phyloP scores from a whole-genome alignment of 768 basidiomycete genomes.

The Solioccasus polychromus region DNA sequence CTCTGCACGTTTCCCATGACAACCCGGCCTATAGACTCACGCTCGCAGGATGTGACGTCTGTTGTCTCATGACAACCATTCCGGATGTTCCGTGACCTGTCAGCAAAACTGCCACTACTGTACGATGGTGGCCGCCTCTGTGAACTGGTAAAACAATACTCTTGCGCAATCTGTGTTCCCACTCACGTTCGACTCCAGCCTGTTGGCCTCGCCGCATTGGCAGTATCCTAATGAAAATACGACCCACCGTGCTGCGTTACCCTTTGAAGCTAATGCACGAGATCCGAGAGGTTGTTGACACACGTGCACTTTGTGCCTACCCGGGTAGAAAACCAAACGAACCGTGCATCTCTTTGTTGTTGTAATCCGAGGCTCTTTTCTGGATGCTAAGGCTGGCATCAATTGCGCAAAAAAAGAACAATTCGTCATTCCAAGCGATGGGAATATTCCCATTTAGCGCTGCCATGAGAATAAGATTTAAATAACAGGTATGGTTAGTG shows the following conservation, averaged over 20 bases:
- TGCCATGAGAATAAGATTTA: constrained; percentile 13
- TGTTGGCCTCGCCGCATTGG: neutral
- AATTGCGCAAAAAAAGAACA: neutral
- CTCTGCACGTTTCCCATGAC: too few relatives aligned
- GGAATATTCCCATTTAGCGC: constrained; percentile 7
- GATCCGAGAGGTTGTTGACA: neutral
- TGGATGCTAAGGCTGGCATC: too few relatives aligned
- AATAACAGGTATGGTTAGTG: too few relatives aligned
- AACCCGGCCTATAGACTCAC: neutral
- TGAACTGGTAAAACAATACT: neutral
- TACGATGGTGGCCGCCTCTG: neutral
- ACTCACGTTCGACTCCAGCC: neutral
- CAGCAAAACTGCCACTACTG: neutral
- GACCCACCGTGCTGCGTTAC: neutral
- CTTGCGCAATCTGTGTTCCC: neutral
- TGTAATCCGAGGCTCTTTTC: too few relatives aligned
- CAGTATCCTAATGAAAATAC: neutral
- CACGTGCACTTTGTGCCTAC: too few relatives aligned
- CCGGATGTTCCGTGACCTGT: neutral
- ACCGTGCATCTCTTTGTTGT: too few relatives aligned
- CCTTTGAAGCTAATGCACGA: neutral
- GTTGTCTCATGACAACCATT: neutral
- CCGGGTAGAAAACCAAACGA: neutral
- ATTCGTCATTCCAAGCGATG: constrained; percentile 12
- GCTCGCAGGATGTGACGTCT: neutral